These are phyloP conservation scores for Tricholoma terreum DNA, from an alignment of 768 basidiomycete genomes.

Conservation along the genomic window DNA sequence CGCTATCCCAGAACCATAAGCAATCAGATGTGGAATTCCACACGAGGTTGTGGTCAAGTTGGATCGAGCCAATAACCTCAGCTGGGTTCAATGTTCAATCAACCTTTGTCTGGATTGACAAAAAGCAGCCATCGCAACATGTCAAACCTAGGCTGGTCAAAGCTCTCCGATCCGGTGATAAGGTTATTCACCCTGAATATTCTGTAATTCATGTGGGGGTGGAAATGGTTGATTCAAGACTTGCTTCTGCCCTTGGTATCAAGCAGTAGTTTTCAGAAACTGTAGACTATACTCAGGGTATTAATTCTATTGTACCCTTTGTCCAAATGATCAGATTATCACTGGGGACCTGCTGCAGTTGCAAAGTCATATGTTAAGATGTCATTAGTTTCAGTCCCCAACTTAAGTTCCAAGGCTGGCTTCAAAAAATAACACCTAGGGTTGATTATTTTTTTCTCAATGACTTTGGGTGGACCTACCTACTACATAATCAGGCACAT, in stretches of 20 bases:
- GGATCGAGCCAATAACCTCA: conserved; percentile 5
- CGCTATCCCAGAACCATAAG: conserved; percentile 11
- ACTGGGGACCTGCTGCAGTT: no score
- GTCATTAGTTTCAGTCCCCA: no score
- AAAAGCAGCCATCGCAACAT: conserved; percentile 9
- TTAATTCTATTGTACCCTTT: no score
- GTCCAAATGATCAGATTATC: no score
- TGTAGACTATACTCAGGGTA: no score
- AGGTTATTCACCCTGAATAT: conserved; percentile 11
- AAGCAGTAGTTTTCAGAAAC: neutral
- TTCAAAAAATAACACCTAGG: no score
- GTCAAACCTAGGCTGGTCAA: conserved; percentile 5
- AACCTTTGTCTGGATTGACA: conserved; percentile 16
- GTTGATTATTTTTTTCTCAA: no score
- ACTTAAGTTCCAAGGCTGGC: no score
- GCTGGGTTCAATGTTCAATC: conserved; percentile 13
- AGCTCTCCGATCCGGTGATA: conserved; percentile 8
- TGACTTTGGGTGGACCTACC: no score
- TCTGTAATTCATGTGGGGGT: conserved; percentile 13
- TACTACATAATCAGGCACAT: no score
- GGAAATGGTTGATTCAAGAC: conserved; percentile 11
- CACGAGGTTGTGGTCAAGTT: conserved; percentile 8
- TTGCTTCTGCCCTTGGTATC: conserved; percentile 10
- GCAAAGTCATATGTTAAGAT: no score
- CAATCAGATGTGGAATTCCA: conserved; percentile 13